Base-by-base conservation (phyloP, 2,329 filamentous ascomycete species). In the Colletotrichum plurivorum region DNA sequence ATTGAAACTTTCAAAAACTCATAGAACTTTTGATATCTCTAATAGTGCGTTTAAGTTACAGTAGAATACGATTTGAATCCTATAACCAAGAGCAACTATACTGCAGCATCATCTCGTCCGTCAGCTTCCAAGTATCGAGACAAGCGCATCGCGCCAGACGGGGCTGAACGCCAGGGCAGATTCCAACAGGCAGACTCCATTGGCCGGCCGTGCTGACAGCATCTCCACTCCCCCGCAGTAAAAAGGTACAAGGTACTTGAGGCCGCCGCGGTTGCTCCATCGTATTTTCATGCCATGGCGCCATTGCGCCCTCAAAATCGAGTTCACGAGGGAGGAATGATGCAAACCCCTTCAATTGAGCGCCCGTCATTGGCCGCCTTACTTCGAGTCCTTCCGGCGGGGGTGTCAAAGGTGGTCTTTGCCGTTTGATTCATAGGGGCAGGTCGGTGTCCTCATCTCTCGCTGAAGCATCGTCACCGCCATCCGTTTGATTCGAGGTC, bases 101-200 rank as follows among this genome's bases (percentile, higher is more conserved):
- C 7, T 1, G 7, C 27, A 9, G 9, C n/a, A 20, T 12, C 43
- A 69, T 67, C 67, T 45, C 13, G 6, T 20, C 27, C 5, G 16
- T 20, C 16, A 13, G 39, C 43, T 9, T 15, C 5, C 5, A 61
- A 52, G 67, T 69, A 66, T 15, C 25, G 4, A 5, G 16, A 25
- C 25, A 51, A 59, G 43, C 18, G 22, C 4, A 22, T 8, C 8
- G 16, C 18, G 12, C 36, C 9, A 27, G 56, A 13, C 55, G 22
- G 62, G 67, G 67, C 67, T 67, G 67, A 69, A 57, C 39, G 55
- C 12, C 60, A 36, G 22, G 67, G 62, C 62, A 36, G 55, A 66
- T 52, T 69, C 51, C 10, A 22, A 18, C 20, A 3, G n/a, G n/a
- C 20, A 41, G 9, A 16, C 4, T 6, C 55, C 12, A 55, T 51